A percentile compares a stretch with the other conserved stretches of the same genome.
phyloP scores from a whole-genome alignment of 1,284 basidiomycete genomes.

The Ceratobasidium sp. region DNA sequence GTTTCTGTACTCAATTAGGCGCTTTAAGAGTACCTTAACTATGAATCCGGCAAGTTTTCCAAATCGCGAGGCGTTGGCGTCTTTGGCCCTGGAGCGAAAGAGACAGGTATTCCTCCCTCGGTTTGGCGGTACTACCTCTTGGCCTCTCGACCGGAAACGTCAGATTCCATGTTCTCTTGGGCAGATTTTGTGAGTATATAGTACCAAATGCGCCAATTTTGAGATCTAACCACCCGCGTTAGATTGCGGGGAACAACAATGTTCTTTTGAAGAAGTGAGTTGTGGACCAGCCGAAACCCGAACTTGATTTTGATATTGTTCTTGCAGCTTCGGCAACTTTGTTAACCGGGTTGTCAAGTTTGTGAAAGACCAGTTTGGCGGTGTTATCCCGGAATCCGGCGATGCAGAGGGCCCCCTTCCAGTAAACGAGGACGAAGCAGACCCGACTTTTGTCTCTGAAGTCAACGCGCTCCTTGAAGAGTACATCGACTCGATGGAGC shows the following conservation, averaged over 20 bases:
- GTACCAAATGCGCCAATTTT: conserved; percentile 28
- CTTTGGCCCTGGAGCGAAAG: conserved; percentile 93
- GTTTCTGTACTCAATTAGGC: neutral
- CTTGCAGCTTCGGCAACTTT: conserved; percentile 89
- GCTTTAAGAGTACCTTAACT: conserved; percentile 91
- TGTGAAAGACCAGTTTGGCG: conserved; percentile 83
- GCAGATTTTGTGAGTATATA: conserved; percentile 77
- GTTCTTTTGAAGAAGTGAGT: conserved; percentile 90
- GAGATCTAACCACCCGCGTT: conserved; percentile 4
- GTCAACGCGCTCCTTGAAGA: conserved; percentile 81
- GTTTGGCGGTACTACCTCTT: conserved; percentile 99
- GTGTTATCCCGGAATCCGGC: conserved; percentile 77
- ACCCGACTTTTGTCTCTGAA: conserved; percentile 79
- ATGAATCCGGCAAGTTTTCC: conserved; percentile 98
- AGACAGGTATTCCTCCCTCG: conserved; percentile 89
- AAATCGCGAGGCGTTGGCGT: conserved; percentile 97
- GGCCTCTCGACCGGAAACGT: conserved; percentile 90
- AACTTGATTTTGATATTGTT: neutral
- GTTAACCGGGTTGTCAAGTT: conserved; percentile 96
- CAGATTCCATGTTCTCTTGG: conserved; percentile 98
- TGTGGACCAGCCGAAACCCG: neutral
- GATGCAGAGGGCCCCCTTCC: conserved; percentile 72
- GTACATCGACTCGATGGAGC: conserved; percentile 89
- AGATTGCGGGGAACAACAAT: conserved; percentile 93
- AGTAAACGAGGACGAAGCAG: conserved; percentile 65